Evolutionary conservation across 768 basidiomycete species (phyloP), one percentile per base, ranked within the genome.

Genomic region (Solioccasus polychromus): DNA sequence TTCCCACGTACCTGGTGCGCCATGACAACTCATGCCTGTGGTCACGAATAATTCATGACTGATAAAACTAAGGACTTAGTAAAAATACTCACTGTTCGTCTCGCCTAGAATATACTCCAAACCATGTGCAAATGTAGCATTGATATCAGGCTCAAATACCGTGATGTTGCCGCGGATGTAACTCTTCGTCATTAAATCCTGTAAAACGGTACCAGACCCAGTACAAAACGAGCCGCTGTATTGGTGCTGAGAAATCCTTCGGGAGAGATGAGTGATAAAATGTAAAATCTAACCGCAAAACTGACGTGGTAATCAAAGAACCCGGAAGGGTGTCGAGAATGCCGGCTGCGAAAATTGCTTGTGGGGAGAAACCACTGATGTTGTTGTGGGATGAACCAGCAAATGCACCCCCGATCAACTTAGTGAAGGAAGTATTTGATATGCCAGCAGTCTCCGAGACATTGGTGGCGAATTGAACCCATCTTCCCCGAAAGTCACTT

Each of bases 171-270:
- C 65, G 52, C 83, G 69, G 23, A 79, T 71, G 36, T 72, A 71
- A 5, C 68, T 56, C 54, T 87, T 86, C 24, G 74, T 77, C 83
- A 86, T 85, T 41, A 88, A 67, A 50, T 82, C 79, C 53, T 79
- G 75, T 10, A 88, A 62, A 26, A 80, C 59, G 20, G 74, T 76
- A 20, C 68, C 70, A 32, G 61, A 73, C 14, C 84, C 84, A 6
- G 64, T 50, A 50, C 82, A 84, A 58, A 83, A 85, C 3, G 77
- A 75, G 11, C 82, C 81, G n/a, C 80, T 80, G 54, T 72, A 71
- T 10, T 59, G 60, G 45, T 70, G 69, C 50, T 74, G 69, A 14
- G 75, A 76, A 40, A 71, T 63, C 17, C 66, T 67, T 47, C n/a
- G 39, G 11, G 18, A 45, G 23, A 17, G 39, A 20, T 54, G 17